Conservation (phyloP, 2,329 filamentous ascomycete genomes). For the Alternaria triticina region DNA sequence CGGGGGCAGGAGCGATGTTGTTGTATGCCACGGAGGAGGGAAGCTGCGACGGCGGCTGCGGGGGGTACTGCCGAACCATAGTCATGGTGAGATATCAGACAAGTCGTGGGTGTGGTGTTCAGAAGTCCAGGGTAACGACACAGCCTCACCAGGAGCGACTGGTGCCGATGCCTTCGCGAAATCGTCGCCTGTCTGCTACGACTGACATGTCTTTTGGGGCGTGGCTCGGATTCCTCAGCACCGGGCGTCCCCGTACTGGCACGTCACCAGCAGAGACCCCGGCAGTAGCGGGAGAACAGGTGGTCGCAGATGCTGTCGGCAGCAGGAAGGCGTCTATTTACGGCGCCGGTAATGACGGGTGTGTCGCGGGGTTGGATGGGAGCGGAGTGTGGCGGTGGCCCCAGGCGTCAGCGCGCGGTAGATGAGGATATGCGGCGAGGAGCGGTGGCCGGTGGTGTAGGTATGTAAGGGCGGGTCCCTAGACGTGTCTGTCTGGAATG, state of each 20-base stretch:
- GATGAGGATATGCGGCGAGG: neutral
- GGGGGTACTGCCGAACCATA: constrained; percentile 47
- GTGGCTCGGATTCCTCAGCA: constrained; percentile 13
- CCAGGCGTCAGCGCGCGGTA: constrained; percentile 13
- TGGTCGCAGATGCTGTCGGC: constrained; percentile 1
- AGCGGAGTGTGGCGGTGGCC: neutral
- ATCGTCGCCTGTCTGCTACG: constrained; percentile 45
- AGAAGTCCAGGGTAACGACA: constrained; percentile 10
- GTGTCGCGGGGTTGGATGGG: constrained; percentile 14
- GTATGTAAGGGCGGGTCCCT: constrained; percentile 19
- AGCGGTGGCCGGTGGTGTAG: constrained; percentile 5
- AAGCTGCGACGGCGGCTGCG: constrained; percentile 40
- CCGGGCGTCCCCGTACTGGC: constrained; percentile 31
- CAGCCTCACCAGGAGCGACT: constrained; percentile 48
- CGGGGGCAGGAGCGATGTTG: constrained; percentile 29
- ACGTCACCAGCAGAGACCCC: constrained; percentile 39
- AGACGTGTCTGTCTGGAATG: constrained; percentile 16
- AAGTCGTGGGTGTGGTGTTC: neutral
- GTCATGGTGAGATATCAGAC: constrained; percentile 40
- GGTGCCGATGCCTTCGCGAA: constrained; percentile 53
- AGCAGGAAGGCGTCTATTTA: neutral
- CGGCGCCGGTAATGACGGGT: neutral
- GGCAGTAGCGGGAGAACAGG: constrained; percentile 15
- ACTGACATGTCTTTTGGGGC: constrained; percentile 47
- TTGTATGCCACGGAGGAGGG: constrained; percentile 34